A percentile compares a stretch with the other conserved stretches of the same genome.
Evolutionary conservation across 78 protist genomes (phyloP).

Genomic region (Dictyostelium purpureum): DNA sequence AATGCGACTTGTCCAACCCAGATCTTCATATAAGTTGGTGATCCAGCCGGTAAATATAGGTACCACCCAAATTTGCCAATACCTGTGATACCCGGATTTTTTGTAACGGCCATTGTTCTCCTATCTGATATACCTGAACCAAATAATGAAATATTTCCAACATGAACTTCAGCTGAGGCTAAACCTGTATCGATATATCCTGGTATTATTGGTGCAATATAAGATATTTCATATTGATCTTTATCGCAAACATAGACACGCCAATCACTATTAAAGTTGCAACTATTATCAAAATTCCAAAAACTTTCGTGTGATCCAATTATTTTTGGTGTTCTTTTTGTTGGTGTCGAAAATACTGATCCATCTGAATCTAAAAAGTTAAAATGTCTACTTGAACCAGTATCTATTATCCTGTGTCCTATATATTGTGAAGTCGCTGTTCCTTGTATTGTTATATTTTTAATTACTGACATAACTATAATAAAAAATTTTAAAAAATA

Average conservation of each 20-base stretch:
- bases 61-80: constrained; percentile 18
- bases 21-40: constrained; percentile 32
- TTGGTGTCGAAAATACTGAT: background rate
- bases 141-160: constrained; percentile 37
- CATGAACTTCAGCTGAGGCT: background rate
- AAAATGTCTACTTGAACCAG: constrained; percentile 29
- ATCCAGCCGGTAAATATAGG: background rate
- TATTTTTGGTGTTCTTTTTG: background rate
- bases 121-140: constrained; percentile 26
- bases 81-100: constrained; percentile 28
- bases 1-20: background rate
- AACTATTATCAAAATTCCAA: background rate
- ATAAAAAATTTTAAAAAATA: no score
- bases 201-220: background rate
- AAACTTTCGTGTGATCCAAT: background rate
- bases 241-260: background rate
- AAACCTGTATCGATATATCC: background rate
- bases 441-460: background rate
- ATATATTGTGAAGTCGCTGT: background rate
- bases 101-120: background rate
- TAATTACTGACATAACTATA: background rate
- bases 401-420: constrained; percentile 19
- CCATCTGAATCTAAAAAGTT: constrained; percentile 61
- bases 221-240: background rate
- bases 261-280: background rate